Evolutionary conservation across 352 stramenopile genomes (phyloP), one percentile per base, ranked within the genome.

Genomic region (Globisporangium viniferum): DNA sequence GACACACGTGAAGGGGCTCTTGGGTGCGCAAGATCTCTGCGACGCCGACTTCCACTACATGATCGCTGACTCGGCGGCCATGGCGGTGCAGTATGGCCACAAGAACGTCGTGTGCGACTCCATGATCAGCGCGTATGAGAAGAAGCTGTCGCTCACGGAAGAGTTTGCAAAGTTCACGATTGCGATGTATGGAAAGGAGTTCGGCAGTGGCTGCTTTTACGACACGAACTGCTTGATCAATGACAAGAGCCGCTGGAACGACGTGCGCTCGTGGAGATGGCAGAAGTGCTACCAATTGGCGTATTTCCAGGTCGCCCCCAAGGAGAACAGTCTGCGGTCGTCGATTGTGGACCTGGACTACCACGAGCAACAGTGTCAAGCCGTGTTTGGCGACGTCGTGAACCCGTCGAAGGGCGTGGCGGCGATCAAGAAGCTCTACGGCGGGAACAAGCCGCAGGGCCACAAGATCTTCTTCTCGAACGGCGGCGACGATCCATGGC

Each of bases 1-100:
- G 39, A 88, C 84, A 9, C 67, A 51, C 12, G 86, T 91, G 55
- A 92, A 92, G 62, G 68, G 41, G 27, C 66, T 95, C 12, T 77
- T 97, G 35, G 84, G 88, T 15, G 84, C 85, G 1, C 48, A 87
- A 33, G 75, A 69, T 12, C 70, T 96, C 35, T 73, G 61, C 8
- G 83, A 93, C 35, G 73, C 77, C 15, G 89, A 96, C 64, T 97
- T 97, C 69, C 93, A 93, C 73, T 97, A 97, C 76, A 97, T 97
- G 90, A 77, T 96, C 57, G 89, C 89, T 8, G 89, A 96, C 69
- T 74, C 87, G 22, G 88, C 89, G 20, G 88, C 90, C 1, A 97
- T 97, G 90, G 86, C 84, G 5, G 87, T 94, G 39, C 90, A 97
- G 73, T 97, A 97, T 71, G 86, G 89, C 5, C 79, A 88, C 71